Base-by-base conservation (phyloP, 2,329 filamentous ascomycete genomes). In the Bipolaris gigantea region DNA sequence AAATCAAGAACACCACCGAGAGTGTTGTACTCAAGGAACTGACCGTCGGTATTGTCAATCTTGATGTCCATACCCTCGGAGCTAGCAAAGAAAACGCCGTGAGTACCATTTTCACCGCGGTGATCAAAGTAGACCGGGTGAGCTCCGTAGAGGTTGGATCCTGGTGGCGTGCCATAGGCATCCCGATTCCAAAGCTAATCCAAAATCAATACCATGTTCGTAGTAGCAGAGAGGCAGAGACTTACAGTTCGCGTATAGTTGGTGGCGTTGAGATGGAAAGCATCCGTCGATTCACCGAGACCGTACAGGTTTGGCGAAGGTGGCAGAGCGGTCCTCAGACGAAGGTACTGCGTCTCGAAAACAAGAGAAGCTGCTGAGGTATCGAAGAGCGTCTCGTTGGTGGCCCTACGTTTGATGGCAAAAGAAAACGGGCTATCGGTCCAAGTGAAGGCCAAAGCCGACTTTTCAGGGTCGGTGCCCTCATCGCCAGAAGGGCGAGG, bases 121-220 rank as follows among this genome's bases (percentile, higher is more conserved):
- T 90, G 85, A 53, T 92, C 89, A 60, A 87, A 84, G 74, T 91
- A 91, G n/a, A 91, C 77, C 0, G 89, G 88, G 60, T 92, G 89
- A 45, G 82, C 83, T 4, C 88, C 87, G 61, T 92, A 92, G 4
- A 92, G 72, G 62, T 92, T 92, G 11, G 81, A 79, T 1, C 81
- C 81, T 1, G 79, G 70, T 0, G 87, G 87, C 0, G 84, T 77
- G 7, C 70, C 72, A 62, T 86, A 89, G 1, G 86, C 78, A 74
- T 90, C 88, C 19, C 86, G 82, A 49, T 85, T 85, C 86, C 88
- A 91, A 3, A 90, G 86, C 66, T 70, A n/a, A n/a, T 15, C 4
- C 27, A 11, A 11, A 15, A 23, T 66, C n/a, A 48, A 79, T 79
- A 38, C 89, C 86, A 3, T 85, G 83, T 5, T 83, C 81, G 13